These are phyloP conservation scores for Excoecaria cochinchinensis DNA, from an alignment of 345 rosid genomes.

Conservation along the genomic window DNA sequence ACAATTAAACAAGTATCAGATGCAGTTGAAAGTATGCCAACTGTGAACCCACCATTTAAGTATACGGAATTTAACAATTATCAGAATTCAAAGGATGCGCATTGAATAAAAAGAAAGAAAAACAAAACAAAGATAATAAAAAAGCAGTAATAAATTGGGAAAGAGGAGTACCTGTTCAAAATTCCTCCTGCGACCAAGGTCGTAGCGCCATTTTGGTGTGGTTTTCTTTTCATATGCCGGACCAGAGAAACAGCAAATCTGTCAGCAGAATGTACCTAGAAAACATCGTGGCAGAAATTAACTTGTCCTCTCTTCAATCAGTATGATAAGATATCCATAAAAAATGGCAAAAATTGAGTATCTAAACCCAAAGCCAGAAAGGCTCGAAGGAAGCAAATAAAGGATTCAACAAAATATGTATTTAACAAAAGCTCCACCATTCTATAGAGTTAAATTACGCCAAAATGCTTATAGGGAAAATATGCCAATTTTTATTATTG, in stretches of 20 bases:
- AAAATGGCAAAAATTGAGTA: not conserved
- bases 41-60: not conserved
- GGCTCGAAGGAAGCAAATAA: not conserved
- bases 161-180: slow-evolving; percentile 71
- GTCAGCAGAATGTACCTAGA: slow-evolving; percentile 9
- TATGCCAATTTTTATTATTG: not conserved
- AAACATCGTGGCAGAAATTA: not conserved
- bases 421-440: not conserved
- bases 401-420: not conserved
- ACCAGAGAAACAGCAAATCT: slow-evolving; percentile 16
- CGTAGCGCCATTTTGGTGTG: slow-evolving; percentile 88
- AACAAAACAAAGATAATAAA: no score
- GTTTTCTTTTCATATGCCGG: slow-evolving; percentile 98
- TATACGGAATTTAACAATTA: not conserved
- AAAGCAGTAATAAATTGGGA: slow-evolving; percentile 6
- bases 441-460: not conserved
- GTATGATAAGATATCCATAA: not conserved
- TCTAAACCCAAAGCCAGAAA: not conserved
- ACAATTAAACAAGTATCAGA: no score
- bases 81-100: not conserved
- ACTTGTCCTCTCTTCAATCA: not conserved
- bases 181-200: slow-evolving; percentile 81
- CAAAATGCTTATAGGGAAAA: not conserved
- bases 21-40: not conserved
- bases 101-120: not conserved